Conservation (phyloP, 2,329 filamentous ascomycete genomes). For the Fusarium decemcellulare region DNA sequence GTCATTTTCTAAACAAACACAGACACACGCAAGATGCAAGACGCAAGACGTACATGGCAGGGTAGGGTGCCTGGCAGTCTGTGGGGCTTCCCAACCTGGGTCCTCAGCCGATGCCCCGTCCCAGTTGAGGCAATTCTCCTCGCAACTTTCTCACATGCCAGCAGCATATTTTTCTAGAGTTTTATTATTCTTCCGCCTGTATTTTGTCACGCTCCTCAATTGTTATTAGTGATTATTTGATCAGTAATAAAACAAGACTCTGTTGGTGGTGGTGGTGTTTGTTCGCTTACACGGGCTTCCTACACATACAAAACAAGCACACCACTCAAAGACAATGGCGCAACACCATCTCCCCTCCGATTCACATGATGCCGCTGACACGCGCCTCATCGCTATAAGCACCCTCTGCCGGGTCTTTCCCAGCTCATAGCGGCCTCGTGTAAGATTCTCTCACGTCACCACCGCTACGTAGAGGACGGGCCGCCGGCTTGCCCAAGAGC, state of each 20-base stretch:
- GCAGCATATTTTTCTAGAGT: slow-evolving; percentile 1
- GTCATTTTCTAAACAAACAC: neutral
- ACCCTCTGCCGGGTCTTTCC: slow-evolving; percentile 5
- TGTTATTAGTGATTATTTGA: neutral
- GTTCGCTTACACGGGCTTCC: neutral
- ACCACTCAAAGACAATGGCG: slow-evolving; percentile 31
- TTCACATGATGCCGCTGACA: slow-evolving; percentile 42
- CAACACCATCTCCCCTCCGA: slow-evolving; percentile 28
- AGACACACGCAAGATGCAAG: slow-evolving; percentile 37
- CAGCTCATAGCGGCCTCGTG: slow-evolving; percentile 2
- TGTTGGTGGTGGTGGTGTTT: neutral
- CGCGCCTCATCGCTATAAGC: slow-evolving; percentile 31
- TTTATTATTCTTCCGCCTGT: slow-evolving; percentile 18
- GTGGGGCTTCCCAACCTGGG: slow-evolving; percentile 43
- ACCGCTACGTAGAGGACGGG: neutral
- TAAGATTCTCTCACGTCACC: slow-evolving; percentile 32
- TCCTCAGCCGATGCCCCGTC: slow-evolving; percentile 45
- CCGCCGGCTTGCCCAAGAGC: neutral
- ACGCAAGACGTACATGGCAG: slow-evolving; percentile 35
- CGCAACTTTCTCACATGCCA: slow-evolving; percentile 39
- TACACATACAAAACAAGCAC: slow-evolving; percentile 8
- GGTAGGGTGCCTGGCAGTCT: slow-evolving; percentile 42
- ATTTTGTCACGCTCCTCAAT: neutral
- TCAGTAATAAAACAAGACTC: neutral
- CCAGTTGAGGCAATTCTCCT: slow-evolving; percentile 46